These are phyloP conservation scores for Zymoseptoria crescenta DNA, from an alignment of 2,329 filamentous ascomycete species.

Conservation along the genomic window DNA sequence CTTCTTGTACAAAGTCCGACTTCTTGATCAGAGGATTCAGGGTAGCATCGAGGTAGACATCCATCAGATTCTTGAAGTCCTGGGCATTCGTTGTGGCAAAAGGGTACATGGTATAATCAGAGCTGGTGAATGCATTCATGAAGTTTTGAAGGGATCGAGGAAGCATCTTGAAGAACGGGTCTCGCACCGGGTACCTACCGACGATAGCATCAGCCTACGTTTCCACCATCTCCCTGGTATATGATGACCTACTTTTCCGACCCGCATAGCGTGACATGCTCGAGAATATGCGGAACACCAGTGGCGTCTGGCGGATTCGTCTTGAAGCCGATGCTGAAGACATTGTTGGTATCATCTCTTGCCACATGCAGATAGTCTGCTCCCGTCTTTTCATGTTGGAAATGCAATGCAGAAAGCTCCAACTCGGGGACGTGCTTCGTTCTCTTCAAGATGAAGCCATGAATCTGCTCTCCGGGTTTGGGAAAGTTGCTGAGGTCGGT, in stretches of 20 bases:
- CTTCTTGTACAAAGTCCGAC: conserved; percentile 91
- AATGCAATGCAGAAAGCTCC: conserved; percentile 79
- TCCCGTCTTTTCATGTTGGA: conserved; percentile 90
- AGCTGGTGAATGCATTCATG: conserved; percentile 97
- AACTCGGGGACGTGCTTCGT: conserved; percentile 91
- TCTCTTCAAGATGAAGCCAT: conserved; percentile 86
- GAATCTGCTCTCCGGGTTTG: conserved; percentile 72
- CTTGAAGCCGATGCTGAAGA: conserved; percentile 98
- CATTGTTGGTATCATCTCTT: conserved; percentile 95
- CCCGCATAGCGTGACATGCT: conserved; percentile 94
- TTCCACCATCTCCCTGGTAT: neutral
- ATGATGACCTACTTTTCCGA: conserved; percentile 65
- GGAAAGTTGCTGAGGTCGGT: conserved; percentile 71
- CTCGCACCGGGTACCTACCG: conserved; percentile 81
- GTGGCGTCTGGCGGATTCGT: conserved; percentile 96
- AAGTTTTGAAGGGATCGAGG: conserved; percentile 97
- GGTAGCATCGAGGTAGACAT: conserved; percentile 92
- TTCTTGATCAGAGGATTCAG: conserved; percentile 81
- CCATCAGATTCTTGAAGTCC: conserved; percentile 93
- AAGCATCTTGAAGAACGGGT: conserved; percentile 99
- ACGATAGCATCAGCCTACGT: conserved; percentile 19
- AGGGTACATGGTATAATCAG: conserved; percentile 94
- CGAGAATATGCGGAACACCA: conserved; percentile 90
- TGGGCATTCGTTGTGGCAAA: conserved; percentile 95
- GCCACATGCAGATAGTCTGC: conserved; percentile 95